Percentiles rank a stretch among this genome's conserved stretches.
Conservation (phyloP, 139 green algal genomes). For the Edaphochlamys debaryana region DNA sequence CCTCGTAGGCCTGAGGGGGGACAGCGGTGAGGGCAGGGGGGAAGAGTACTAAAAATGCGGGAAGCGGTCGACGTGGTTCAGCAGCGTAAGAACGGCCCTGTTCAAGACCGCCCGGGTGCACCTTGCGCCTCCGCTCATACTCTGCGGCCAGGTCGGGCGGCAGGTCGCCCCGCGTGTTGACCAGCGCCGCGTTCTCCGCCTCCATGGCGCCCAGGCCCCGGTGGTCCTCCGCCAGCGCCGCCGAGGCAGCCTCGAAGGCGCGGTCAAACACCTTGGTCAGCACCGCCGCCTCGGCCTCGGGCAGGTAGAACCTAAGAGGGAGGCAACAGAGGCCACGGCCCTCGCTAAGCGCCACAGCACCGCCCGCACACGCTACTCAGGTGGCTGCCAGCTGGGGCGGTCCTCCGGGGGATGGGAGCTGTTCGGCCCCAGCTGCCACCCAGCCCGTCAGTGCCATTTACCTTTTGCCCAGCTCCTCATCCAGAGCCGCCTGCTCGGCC, state of each 20-base stretch:
- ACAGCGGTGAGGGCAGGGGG: too few species aligned
- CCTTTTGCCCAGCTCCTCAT: conserved; percentile 38
- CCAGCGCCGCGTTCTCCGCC: conserved; percentile 25
- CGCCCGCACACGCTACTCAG: too few species aligned
- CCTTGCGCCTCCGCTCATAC: conserved; percentile 79
- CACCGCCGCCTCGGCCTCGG: conserved; percentile 16
- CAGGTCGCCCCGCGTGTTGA: conserved; percentile 76
- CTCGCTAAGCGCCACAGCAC: too few species aligned
- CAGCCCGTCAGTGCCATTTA: too few species aligned
- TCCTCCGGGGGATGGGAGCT: too few species aligned
- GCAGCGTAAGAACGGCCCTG: too few species aligned
- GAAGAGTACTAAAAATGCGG: not conserved
- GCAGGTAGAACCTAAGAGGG: conserved; percentile 43
- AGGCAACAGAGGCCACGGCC: not conserved
- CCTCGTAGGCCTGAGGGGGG: conserved; percentile 58
- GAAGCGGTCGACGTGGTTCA: too few species aligned
- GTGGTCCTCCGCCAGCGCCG: conserved; percentile 57
- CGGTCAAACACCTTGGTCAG: conserved; percentile 38
- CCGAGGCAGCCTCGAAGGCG: not conserved
- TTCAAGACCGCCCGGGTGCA: too few species aligned
- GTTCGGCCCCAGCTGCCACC: not conserved
- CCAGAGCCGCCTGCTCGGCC: conserved; percentile 50
- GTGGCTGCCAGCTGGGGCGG: too few species aligned
- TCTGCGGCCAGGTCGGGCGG: conserved; percentile 73
- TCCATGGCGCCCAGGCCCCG: not conserved